Evolutionary conservation across 192 early-diverging fungal species (phyloP), one percentile per base, ranked within the genome.

Genomic region (Coemansia sp.): DNA sequence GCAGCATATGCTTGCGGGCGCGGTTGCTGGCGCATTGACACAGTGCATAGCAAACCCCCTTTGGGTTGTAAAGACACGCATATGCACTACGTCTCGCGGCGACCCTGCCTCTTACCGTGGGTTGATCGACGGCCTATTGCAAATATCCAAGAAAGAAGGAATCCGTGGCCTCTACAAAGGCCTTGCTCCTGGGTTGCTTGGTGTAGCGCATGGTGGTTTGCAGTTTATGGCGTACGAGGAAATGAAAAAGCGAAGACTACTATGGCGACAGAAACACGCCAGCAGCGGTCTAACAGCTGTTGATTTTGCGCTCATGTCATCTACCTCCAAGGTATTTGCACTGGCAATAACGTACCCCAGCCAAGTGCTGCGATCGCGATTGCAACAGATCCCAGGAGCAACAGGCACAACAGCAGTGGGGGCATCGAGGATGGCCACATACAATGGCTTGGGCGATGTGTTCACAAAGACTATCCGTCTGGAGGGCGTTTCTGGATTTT

Each of bases 161-260:
- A 43, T 89, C 20, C 79, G 86, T 10, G 94, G 95, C 6, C 68
- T 96, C 20, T 90, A 90, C 73, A 84, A 87, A 35, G 93, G 92
- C 2, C 83, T 99, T 56, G 71, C 95, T 5, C 95, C 96, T 0
- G 93, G 92, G 1, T 72, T 99, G 4, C 82, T 98, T 63, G 95
- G 97, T 7, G 91, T 92, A 2, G 92, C 94, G n/a, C 96, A 99
- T 59, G 97, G 97, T 12, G 95, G 95, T 1, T 66, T 99, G 25
- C 97, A 99, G 76, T 99, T 99, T 74, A 94, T 96, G 92, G 93
- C 91, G 0, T 99, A 99, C 75, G 97, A 99, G 60, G 93, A 96
- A 57, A 88, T 99, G 87, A 99, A 98, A 79, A 85, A 87, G 64
- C 85, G 84, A 75, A 67, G 86, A 39, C 62, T 79, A 33, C 79